Conservation (phyloP, 352 stramenopile genomes). For the Phytophthora quininea region DNA sequence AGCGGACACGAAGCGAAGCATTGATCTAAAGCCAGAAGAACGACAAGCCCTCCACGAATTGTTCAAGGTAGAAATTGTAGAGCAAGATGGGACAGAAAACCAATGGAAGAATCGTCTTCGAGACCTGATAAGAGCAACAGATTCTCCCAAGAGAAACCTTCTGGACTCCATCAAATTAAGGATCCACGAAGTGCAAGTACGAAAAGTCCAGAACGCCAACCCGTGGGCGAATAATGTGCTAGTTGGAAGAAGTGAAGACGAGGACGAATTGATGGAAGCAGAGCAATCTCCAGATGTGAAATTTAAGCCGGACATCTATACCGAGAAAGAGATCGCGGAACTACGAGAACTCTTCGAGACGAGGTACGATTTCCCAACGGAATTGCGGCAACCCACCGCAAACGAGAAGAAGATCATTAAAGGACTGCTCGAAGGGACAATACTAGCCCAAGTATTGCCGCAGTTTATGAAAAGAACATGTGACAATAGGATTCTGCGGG, state of each 20-base stretch:
- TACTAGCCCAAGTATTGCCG: conserved; percentile 2
- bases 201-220: not conserved
- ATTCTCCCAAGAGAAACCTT: not conserved
- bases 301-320: conserved; percentile 4
- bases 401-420: conserved; percentile 1
- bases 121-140: not conserved
- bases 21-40: too few species aligned
- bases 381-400: not conserved
- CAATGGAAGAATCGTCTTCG: not conserved
- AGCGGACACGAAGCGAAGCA: too few species aligned
- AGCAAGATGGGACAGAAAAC: not conserved
- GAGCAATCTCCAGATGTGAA: not conserved
- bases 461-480: conserved; percentile 2
- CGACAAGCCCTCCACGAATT: too few species aligned
- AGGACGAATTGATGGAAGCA: not conserved
- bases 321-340: not conserved
- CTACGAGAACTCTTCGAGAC: not conserved
- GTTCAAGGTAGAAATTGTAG: too few species aligned
- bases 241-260: not conserved
- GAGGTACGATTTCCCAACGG: conserved; percentile 1
- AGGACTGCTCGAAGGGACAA: conserved; percentile 6
- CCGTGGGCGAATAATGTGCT: not conserved
- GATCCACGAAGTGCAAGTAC: not conserved
- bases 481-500: not conserved
- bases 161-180: not conserved